A percentile compares a stretch with the other conserved stretches of the same genome.
Conservation (phyloP, 2,329 filamentous ascomycete species). For the Apiospora rasikravindrae region DNA sequence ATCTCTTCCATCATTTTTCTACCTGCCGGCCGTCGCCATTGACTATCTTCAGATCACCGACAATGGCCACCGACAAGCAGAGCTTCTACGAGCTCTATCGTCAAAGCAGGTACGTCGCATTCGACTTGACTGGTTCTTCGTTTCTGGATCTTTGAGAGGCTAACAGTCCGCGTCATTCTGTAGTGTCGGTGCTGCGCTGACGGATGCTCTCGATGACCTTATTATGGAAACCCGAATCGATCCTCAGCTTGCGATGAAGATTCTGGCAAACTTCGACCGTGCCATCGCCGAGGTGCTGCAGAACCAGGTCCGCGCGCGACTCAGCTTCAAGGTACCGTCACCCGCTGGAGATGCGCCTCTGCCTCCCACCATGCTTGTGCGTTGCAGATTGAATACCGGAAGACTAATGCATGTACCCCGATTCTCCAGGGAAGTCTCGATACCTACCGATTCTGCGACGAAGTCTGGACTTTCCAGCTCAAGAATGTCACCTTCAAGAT, state of each 20-base stretch:
- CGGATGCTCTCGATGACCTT: slow-evolving; percentile 95
- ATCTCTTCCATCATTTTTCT: slow-evolving; percentile 21
- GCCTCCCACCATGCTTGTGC: neutral
- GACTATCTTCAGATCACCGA: slow-evolving; percentile 24
- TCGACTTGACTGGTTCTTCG: slow-evolving; percentile 23
- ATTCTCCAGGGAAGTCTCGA: slow-evolving; percentile 82
- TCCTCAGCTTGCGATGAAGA: slow-evolving; percentile 98
- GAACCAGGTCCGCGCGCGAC: slow-evolving; percentile 87
- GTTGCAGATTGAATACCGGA: neutral
- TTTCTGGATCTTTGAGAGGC: slow-evolving; percentile 30
- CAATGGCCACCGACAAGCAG: slow-evolving; percentile 52
- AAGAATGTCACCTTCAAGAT: slow-evolving; percentile 99
- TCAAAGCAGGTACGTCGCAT: slow-evolving; percentile 80
- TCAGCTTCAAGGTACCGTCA: slow-evolving; percentile 90
- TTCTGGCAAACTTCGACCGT: slow-evolving; percentile 93
- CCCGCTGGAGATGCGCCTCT: slow-evolving; percentile 24
- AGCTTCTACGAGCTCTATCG: slow-evolving; percentile 95
- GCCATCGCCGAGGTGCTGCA: slow-evolving; percentile 89
- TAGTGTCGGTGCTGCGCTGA: slow-evolving; percentile 91
- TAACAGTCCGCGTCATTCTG: slow-evolving; percentile 23
- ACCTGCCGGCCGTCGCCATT: slow-evolving; percentile 7
- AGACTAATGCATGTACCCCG: slow-evolving; percentile 19
- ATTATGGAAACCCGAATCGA: slow-evolving; percentile 96
- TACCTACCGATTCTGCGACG: slow-evolving; percentile 98
- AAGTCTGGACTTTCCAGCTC: slow-evolving; percentile 99